Conservation (phyloP, 306 rosid genomes). For the Adenanthera pavonina region DNA sequence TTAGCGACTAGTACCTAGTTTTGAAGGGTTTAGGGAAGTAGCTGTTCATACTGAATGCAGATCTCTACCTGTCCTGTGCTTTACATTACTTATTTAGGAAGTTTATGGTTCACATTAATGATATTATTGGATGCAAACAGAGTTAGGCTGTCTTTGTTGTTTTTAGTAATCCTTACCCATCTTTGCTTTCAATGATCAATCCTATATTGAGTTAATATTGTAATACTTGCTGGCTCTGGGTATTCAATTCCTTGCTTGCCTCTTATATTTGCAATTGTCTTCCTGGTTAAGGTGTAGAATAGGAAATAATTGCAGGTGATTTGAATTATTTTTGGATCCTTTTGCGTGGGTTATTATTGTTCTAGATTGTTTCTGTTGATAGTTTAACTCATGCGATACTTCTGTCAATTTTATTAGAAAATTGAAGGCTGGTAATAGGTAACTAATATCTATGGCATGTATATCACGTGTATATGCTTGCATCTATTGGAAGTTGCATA, state of each 20-base stretch:
- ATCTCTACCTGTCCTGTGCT: not conserved
- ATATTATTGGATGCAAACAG: not conserved
- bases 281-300: not conserved
- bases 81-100: constrained; percentile 12
- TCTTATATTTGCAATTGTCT: constrained; percentile 7
- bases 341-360: constrained; percentile 18
- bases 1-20: not conserved
- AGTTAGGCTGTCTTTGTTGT: not conserved
- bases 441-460: not conserved
- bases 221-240: not conserved
- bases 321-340: not conserved
- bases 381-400: constrained; percentile 3
- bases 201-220: not conserved
- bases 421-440: not conserved
- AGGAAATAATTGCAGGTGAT: not conserved
- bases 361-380: not conserved
- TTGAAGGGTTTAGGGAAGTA: constrained; percentile 1
- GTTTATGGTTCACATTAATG: not conserved
- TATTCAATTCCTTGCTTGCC: not conserved
- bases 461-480: not conserved
- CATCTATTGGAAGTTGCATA: not conserved
- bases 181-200: constrained; percentile 2
- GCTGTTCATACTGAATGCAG: not conserved
- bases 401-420: not conserved
- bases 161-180: not conserved